phyloP scores from a whole-genome alignment of 1,284 basidiomycete species.

The Heterobasidion parviporum region DNA sequence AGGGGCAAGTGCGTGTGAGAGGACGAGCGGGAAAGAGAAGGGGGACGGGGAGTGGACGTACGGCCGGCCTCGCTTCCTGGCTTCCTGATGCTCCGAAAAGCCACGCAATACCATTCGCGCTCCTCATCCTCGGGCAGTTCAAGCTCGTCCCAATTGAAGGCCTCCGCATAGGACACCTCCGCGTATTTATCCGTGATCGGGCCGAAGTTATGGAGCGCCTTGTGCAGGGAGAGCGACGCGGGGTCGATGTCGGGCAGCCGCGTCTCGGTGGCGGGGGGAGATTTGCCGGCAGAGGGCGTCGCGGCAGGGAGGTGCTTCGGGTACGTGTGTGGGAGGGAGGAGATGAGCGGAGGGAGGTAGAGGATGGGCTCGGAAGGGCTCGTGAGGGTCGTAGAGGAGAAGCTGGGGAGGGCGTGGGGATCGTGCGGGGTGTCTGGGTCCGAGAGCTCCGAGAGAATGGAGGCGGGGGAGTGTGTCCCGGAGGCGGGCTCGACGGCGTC shows the following conservation, averaged over 20 bases:
- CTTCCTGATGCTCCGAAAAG: constrained; percentile 76
- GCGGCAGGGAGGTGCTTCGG: constrained; percentile 16
- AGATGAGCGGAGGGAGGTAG: constrained; percentile 76
- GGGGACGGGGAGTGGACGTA: constrained; percentile 30
- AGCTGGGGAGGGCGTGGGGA: constrained; percentile 54
- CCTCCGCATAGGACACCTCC: constrained; percentile 49
- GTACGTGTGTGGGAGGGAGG: constrained; percentile 46
- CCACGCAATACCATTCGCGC: constrained; percentile 86
- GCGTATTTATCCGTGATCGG: constrained; percentile 62
- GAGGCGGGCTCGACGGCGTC: constrained; percentile 1
- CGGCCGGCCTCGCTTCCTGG: constrained; percentile 58
- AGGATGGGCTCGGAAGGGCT: constrained; percentile 43
- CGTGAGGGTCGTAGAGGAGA: constrained; percentile 28
- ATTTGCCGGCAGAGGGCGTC: constrained; percentile 9
- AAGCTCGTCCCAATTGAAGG: constrained; percentile 86
- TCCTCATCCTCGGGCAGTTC: constrained; percentile 58
- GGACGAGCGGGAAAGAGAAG: background rate
- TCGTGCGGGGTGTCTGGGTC: constrained; percentile 23
- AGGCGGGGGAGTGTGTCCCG: constrained; percentile 2
- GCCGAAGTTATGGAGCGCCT: constrained; percentile 71
- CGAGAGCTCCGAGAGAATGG: constrained; percentile 2
- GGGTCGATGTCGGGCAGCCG: constrained; percentile 78
- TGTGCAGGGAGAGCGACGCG: constrained; percentile 77
- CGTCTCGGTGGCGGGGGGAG: constrained; percentile 45
- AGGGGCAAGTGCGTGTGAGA: background rate